Percentiles rank a stretch among this genome's conserved stretches.
Conservation (phyloP, 352 stramenopile genomes). For the Thraustochytrium striatum region DNA sequence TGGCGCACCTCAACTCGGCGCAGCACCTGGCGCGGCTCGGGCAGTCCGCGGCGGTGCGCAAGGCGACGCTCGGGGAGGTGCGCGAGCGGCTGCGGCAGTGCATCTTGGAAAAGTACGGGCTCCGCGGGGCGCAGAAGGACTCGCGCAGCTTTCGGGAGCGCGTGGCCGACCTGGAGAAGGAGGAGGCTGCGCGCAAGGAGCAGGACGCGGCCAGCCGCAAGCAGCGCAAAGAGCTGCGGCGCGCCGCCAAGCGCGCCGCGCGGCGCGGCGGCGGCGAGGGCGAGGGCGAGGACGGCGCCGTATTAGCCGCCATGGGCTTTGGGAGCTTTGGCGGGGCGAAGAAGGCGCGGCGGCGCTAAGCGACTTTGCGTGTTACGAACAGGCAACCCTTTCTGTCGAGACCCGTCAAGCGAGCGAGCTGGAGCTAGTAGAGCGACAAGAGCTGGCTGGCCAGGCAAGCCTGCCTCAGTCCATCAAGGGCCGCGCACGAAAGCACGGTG, state of each 20-base stretch:
- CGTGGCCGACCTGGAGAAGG: neutral
- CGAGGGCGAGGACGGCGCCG: neutral
- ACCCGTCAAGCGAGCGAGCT: neutral
- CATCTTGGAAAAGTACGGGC: neutral
- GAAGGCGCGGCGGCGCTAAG: neutral
- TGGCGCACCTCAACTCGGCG: constrained; percentile 26
- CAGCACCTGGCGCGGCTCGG: constrained; percentile 15
- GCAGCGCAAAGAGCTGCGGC: constrained; percentile 7
- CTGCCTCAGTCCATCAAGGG: neutral
- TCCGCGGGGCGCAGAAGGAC: neutral
- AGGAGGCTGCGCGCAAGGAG: neutral
- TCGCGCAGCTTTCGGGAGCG: constrained; percentile 3
- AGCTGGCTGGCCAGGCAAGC: neutral
- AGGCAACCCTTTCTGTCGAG: neutral
- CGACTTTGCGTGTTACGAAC: neutral
- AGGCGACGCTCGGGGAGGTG: constrained; percentile 15
- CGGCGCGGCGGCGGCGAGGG: neutral
- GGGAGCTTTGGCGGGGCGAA: neutral
- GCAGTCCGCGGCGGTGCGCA: constrained; percentile 11
- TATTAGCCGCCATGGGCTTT: constrained; percentile 10
- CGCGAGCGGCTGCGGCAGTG: constrained; percentile 3
- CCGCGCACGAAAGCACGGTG: neutral
- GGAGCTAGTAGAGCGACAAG: neutral
- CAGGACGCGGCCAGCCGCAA: neutral
- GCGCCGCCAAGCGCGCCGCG: neutral